Conservation (phyloP, 805 yeast genomes). For the Dipodascopsis uninucleata region DNA sequence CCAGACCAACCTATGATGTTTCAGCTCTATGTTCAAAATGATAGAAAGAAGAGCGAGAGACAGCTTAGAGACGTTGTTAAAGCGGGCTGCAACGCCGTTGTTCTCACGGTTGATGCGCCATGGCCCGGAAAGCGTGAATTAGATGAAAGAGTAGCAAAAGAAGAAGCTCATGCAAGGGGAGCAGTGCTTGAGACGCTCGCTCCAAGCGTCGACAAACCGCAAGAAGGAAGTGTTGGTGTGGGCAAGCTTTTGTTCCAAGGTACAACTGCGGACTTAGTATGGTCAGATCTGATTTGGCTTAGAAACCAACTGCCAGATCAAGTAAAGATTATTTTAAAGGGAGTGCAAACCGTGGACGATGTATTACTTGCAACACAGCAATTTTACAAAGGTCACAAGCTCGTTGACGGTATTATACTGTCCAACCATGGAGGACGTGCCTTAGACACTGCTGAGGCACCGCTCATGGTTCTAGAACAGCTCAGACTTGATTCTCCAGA, state of each 20-base stretch:
- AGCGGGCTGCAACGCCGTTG: conserved; percentile 44
- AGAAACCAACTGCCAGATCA: conserved; percentile 24
- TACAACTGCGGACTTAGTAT: conserved; percentile 27
- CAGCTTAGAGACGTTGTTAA: conserved; percentile 41
- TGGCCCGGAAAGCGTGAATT: conserved; percentile 50
- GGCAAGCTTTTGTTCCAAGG: conserved; percentile 35
- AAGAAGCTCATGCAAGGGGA: conserved; percentile 28
- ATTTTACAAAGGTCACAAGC: conserved; percentile 19
- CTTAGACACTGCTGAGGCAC: conserved; percentile 58
- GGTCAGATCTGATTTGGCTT: conserved; percentile 28
- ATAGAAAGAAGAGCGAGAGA: conserved; percentile 36
- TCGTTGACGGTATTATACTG: conserved; percentile 51
- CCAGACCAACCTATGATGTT: conserved; percentile 45
- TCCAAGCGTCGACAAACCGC: conserved; percentile 21
- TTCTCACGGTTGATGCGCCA: conserved; percentile 53
- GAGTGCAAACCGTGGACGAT: conserved; percentile 30
- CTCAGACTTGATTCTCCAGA: conserved; percentile 42
- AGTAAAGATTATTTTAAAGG: conserved; percentile 27
- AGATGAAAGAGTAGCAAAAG: conserved; percentile 40
- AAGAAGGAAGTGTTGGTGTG: conserved; percentile 36
- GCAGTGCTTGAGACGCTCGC: conserved; percentile 14
- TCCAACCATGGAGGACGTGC: conserved; percentile 75
- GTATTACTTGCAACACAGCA: conserved; percentile 26
- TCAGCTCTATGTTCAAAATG: conserved; percentile 47
- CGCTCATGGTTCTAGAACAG: conserved; percentile 59